Evolutionary conservation across 2,329 filamentous ascomycete species (phyloP).

Genomic region (Aspergillus fijiensis): DNA sequence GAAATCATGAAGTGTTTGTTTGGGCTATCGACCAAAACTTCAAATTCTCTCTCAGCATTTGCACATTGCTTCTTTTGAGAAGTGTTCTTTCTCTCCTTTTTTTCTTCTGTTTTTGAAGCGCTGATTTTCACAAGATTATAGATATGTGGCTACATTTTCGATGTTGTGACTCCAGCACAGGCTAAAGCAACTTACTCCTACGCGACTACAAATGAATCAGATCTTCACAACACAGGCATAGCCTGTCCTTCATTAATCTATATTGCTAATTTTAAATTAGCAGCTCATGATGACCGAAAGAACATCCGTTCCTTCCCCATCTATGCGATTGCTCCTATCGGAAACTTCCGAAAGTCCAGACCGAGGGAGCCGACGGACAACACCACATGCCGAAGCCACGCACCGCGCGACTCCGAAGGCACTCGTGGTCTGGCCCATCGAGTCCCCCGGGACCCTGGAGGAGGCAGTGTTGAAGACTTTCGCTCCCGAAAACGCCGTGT

Average conservation of each 20-base stretch:
- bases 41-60: too few relatives aligned
- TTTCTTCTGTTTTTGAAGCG: too few relatives aligned
- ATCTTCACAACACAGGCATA: not conserved
- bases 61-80: too few relatives aligned
- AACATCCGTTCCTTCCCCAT: conserved; percentile 1
- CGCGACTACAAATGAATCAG: not conserved
- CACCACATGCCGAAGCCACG: not conserved
- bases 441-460: conserved; percentile 15
- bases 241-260: conserved; percentile 24
- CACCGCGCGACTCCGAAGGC: conserved; percentile 3
- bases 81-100: too few relatives aligned
- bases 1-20: too few relatives aligned
- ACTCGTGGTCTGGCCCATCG: conserved; percentile 11
- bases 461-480: conserved; percentile 43
- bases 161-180: too few relatives aligned
- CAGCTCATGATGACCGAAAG: conserved; percentile 21
- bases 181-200: too few relatives aligned
- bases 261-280: conserved; percentile 42
- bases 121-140: too few relatives aligned
- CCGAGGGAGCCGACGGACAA: conserved; percentile 11
- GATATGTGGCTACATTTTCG: too few relatives aligned
- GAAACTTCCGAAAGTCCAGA: conserved; percentile 12
- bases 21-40: too few relatives aligned
- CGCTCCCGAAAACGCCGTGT: conserved; percentile 43
- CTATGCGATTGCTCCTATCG: conserved; percentile 12